Evolutionary conservation across 164 flowering plant species (phyloP), one percentile per base, ranked within the genome.

Genomic region (Macadamia integrifolia): DNA sequence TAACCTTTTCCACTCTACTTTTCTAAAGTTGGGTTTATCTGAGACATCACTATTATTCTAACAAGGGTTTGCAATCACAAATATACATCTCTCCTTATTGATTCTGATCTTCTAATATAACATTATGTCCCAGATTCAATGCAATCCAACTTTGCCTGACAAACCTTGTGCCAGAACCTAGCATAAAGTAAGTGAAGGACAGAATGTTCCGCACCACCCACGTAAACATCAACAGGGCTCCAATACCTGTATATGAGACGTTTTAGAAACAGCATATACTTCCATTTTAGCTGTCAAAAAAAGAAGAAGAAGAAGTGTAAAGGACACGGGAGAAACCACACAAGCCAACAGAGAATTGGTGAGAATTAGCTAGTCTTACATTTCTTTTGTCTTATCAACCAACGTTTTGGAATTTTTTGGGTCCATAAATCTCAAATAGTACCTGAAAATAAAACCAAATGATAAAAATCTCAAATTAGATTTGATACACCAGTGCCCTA

Each of bases 171-270:
- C 98, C 98, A 93, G 80, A 93, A 93, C 75, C 97, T 84, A 69
- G 96, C 82, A 77, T 91, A 93, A 61, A 91, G 92, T 74, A 91
- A 85, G 80, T 93, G 98, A 71, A 93, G 96, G 75, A 91, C 98
- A 58, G 97, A 96, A 84, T 93, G 98, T 75, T 93, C 98, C 67
- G 98, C 97, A 66, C 98, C 98, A 69, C 97, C 98, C 69, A 93
- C 94, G 78, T 93, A 93, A 58, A 93, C 88, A 79, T 93, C 98
- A 71, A 93, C 97, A 40, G 96, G 98, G 69, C 98, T 65, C 98
- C 98, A 93, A 74, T 93, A 91, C 82, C 97, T 93, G 85, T 66
- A 76, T 14, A 62, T 58, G 28, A 56, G 32, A 71, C 29, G 61
- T 29, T 8, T 5, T 49, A 73, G 40, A 35, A 46, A 50, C 60